Evolutionary conservation across 73 alveolate species (phyloP).

Genomic region (Paramecium biaurelia): DNA sequence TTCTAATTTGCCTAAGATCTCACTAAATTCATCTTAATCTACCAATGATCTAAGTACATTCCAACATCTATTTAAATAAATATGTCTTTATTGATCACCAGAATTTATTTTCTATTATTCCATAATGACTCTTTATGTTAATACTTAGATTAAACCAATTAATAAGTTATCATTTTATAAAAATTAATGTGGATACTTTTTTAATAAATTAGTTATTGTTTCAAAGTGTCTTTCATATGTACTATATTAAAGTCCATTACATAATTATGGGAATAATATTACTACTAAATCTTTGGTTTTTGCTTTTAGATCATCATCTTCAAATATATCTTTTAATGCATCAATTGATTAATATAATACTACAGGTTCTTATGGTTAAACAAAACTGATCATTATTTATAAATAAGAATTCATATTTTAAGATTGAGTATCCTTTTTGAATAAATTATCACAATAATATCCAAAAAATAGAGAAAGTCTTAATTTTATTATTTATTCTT

Average conservation of each 20-base stretch:
- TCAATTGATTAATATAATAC: constrained; percentile 54
- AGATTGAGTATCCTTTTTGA: constrained; percentile 27
- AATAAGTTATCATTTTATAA: neutral
- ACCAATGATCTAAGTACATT: constrained; percentile 64
- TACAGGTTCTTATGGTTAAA: constrained; percentile 28
- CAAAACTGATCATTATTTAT: neutral
- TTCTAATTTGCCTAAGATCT: constrained; percentile 60
- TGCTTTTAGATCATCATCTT: constrained; percentile 46
- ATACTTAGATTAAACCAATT: neutral
- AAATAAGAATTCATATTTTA: neutral
- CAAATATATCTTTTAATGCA: constrained; percentile 52
- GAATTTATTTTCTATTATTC: constrained; percentile 41
- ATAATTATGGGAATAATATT: constrained; percentile 1
- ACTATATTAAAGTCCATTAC: neutral
- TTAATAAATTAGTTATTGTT: constrained; percentile 32
- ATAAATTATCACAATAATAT: constrained; percentile 47
- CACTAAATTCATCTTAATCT: constrained; percentile 60
- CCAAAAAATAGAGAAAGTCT: constrained; percentile 57
- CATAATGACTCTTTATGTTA: neutral
- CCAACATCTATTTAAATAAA: constrained; percentile 78
- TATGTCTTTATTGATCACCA: constrained; percentile 56
- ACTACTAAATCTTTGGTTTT: neutral
- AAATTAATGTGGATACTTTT: neutral
- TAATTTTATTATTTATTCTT: constrained; percentile 16
- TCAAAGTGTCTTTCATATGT: constrained; percentile 49